A percentile compares a stretch with the other conserved stretches of the same genome.
Evolutionary conservation across 306 rosid species (phyloP).

Genomic region (Purshia tridentata): DNA sequence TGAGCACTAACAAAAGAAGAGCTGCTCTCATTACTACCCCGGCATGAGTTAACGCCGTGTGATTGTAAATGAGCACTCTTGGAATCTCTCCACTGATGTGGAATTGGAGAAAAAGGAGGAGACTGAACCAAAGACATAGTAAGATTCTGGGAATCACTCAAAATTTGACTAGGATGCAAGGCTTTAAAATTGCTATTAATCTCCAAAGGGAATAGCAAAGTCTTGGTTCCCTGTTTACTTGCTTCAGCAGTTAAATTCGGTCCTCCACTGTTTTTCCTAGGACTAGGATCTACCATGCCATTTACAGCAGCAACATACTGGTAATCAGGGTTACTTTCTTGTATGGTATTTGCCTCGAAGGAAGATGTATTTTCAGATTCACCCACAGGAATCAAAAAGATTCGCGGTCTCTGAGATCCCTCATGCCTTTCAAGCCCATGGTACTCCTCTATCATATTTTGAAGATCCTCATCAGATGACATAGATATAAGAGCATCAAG

Average conservation of each 20-base stretch:
- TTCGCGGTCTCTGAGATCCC: constrained; percentile 62
- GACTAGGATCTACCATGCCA: constrained; percentile 51
- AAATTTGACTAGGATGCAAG: constrained; percentile 37
- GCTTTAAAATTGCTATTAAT: constrained; percentile 35
- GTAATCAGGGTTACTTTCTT: constrained; percentile 56
- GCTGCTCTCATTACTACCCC: constrained; percentile 44
- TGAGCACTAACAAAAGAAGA: constrained; percentile 41
- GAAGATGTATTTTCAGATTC: constrained; percentile 60
- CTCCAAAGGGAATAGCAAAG: constrained; percentile 33
- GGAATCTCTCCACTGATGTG: constrained; percentile 39
- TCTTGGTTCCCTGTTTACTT: constrained; percentile 37
- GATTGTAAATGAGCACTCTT: constrained; percentile 39
- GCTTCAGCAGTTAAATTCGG: constrained; percentile 42
- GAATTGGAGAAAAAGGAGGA: constrained; percentile 42
- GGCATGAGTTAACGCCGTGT: constrained; percentile 39
- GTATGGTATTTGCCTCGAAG: constrained; percentile 38
- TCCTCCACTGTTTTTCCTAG: constrained; percentile 38
- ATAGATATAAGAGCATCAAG: constrained; percentile 79
- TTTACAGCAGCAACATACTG: constrained; percentile 76
- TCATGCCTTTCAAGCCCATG: constrained; percentile 62
- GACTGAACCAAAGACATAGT: constrained; percentile 25
- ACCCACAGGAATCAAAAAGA: constrained; percentile 58
- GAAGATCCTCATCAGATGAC: constrained; percentile 79
- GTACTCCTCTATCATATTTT: constrained; percentile 80
- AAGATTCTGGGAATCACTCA: constrained; percentile 37